Base-by-base conservation (phyloP, 192 early-diverging fungal genomes). In the Hyaloraphidium curvatum region DNA sequence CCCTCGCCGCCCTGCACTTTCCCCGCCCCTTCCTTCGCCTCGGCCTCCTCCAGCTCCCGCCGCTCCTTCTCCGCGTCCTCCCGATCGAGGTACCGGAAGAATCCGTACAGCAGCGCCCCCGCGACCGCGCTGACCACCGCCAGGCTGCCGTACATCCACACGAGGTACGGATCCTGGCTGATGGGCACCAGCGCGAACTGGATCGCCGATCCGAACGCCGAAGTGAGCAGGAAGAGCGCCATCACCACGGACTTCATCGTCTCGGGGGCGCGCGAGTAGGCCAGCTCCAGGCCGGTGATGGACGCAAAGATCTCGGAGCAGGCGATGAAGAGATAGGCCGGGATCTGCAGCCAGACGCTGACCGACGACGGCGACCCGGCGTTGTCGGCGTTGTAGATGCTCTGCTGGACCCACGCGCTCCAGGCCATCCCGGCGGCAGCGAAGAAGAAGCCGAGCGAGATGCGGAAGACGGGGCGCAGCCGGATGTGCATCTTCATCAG, bases 171-270 rank as follows among this genome's bases (percentile, higher is more conserved):
- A 59, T 79, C 72, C 33, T 59, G 55, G 4, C 73, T 60, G 39
- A 77, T 59, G 26, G 76, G 65, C 40, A 75, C 73, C 51, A 82
- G 63, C 52, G 65, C 64, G 55, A 79, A 73, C 9, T 61, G 70
- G 35, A 81, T 57, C n/a, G 75, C 28, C 5, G 70, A 62, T 30
- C 75, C 77, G 23, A 68, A 21, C 59, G 67, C 69, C 61, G 62
- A 67, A 23, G 62, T 78, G 50, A 75, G 70, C 54, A 81, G 62
- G 71, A 77, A 81, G 5, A 83, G 56, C n/a, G 77, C 69, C 68
- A 76, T 80, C 26, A 83, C 75, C 4, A 80, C 66, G n/a, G 77
- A 79, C 65, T 78, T 81, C 75, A 79, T 74, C 31, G 55, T 55
- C 2, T 64, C 59, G 9, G 79, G 74, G 4, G 79, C 75, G 65